A percentile compares a stretch with the other conserved stretches of the same genome.
Evolutionary conservation across 371 early-diverging fungal genomes (phyloP).

Genomic region (Rhizopus sp.): DNA sequence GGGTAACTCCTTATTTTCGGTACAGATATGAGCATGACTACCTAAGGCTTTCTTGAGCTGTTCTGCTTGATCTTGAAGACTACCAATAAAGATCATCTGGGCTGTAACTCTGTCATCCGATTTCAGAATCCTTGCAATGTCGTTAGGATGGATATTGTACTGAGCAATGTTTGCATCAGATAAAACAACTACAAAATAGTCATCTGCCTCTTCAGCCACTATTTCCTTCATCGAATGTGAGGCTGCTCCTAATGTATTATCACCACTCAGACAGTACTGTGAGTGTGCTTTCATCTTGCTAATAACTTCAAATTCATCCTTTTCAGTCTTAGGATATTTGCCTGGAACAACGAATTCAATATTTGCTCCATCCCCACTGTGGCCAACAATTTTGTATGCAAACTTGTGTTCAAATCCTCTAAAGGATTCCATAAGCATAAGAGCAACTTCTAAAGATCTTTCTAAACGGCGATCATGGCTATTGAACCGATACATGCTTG

Average conservation of each 20-base stretch:
- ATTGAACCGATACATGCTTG: conserved; percentile 79
- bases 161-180: conserved; percentile 87
- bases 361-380: conserved; percentile 79
- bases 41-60: conserved; percentile 67
- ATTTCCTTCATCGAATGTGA: conserved; percentile 72
- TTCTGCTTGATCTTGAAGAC: conserved; percentile 65
- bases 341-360: conserved; percentile 72
- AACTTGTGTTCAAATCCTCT: conserved; percentile 84
- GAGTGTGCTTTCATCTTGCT: conserved; percentile 68
- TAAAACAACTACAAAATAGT: conserved; percentile 77
- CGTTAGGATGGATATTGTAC: conserved; percentile 78
- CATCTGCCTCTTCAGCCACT: conserved; percentile 76
- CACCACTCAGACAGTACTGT: conserved; percentile 74
- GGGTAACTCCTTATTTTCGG: conserved; percentile 79
- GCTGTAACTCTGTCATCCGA: conserved; percentile 71
- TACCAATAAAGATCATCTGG: conserved; percentile 75
- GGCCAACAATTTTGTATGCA: conserved; percentile 75
- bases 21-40: conserved; percentile 68
- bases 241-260: conserved; percentile 76
- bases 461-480: conserved; percentile 72
- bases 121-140: conserved; percentile 69
- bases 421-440: conserved; percentile 87
- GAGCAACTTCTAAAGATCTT: conserved; percentile 71
- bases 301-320: conserved; percentile 72
- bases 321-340: conserved; percentile 76